These are phyloP conservation scores for Suillus brevipes DNA, from an alignment of 768 basidiomycete genomes.

Conservation along the genomic window DNA sequence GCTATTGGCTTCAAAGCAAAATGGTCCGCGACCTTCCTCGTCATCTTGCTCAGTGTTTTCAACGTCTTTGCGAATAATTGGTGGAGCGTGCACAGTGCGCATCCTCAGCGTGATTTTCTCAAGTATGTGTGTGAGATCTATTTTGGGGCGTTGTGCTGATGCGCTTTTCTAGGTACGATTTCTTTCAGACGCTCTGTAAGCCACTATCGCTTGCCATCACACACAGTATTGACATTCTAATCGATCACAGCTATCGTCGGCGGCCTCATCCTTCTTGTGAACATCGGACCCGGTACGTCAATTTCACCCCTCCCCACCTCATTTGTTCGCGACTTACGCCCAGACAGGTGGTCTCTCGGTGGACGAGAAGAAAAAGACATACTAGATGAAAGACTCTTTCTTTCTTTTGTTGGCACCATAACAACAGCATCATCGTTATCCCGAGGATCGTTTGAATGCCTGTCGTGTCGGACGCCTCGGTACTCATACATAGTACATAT, in stretches of 20 bases:
- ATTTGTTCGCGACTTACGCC: conserved; percentile 4
- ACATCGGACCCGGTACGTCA: conserved; percentile 89
- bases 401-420: neutral
- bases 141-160: conserved; percentile 22
- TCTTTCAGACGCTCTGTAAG: conserved; percentile 93
- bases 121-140: conserved; percentile 58
- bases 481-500: conserved; percentile 1
- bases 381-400: conserved; percentile 32
- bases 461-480: neutral
- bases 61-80: conserved; percentile 99
- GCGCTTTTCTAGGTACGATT: conserved; percentile 74
- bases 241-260: conserved; percentile 78
- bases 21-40: conserved; percentile 96
- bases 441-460: neutral
- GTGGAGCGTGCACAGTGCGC: conserved; percentile 91
- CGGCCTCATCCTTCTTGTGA: conserved; percentile 94
- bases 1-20: conserved; percentile 99
- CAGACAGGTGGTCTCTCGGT: conserved; percentile 84
- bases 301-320: neutral
- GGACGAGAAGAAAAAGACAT: conserved; percentile 99
- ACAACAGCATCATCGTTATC: neutral
- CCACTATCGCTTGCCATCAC: neutral
- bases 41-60: conserved; percentile 87
- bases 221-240: conserved; percentile 13
- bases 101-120: conserved; percentile 97